Evolutionary conservation across 2,329 filamentous ascomycete species (phyloP), one percentile per base, ranked within the genome.

Genomic region (Monosporascus sp.): DNA sequence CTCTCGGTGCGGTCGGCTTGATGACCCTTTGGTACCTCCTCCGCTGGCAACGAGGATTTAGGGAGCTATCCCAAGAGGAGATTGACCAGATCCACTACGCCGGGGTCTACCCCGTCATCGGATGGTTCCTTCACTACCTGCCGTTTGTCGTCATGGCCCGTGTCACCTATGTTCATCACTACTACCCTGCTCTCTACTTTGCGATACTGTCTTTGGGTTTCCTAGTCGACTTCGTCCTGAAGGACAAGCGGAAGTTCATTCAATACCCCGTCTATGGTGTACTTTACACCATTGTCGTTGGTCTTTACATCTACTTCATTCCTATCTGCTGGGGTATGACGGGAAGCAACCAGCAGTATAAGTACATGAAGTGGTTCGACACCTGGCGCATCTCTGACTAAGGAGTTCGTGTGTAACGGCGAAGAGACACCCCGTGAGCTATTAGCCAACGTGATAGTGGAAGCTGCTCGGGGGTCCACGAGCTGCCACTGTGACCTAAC

Each of bases 131-230:
- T 48, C 94, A 99, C 75, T 99, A 97, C 70, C 75, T 96, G 57
- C 94, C 94, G 1, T 99, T 97, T 72, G 83, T 96, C 65, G 84
- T 94, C 67, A 99, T 99, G 95, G 94, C 91, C 11, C 90, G 94
- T 79, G 94, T 99, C 56, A 99, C 94, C 17, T 99, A 99, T 67
- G 94, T 99, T 51, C 94, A 99, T 72, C 94, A 99, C 76, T 99
- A 99, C 79, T 99, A 97, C 72, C 94, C 94, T 11, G 94, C 94
- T 9, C 83, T 99, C 11, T 99, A 97, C 78, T 99, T 97, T 70
- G 92, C 94, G 63, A 96, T 99, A 60, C 77, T 99, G 46, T 84
- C 83, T 17, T 84, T 92, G 57, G 93, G 92, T 51, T 99, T 99
- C 80, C 81, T 91, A 61, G 74, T 89, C 52, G 91, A 97, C 71